Evolutionary conservation across 495 filamentous ascomycete species (phyloP), one percentile per base, ranked within the genome.

Genomic region (Aspergillus saccharolyticus): DNA sequence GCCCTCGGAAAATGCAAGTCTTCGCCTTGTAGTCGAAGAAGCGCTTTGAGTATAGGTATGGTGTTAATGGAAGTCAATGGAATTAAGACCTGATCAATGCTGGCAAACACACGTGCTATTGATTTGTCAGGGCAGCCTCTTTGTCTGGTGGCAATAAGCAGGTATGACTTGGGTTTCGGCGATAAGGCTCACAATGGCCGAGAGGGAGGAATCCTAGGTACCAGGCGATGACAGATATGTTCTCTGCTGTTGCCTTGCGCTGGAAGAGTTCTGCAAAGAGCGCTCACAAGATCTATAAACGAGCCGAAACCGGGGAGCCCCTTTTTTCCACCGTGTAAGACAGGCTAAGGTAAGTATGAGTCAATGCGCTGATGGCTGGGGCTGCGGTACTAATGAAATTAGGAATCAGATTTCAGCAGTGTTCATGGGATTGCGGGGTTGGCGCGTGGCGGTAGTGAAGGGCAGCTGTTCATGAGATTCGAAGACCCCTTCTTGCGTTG

Each of bases 111-210:
- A 67, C 60, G 69, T 66, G 66, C 63, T 63, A 55, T 58, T 72
- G 71, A 74, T 74, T 74, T 74, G 71, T 74, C 71, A 74, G 67
- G 63, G 61, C 54, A 45, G 48, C 65, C 65, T 66, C 67, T 71
- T 68, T 68, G 63, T 72, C 58, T 60, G 58, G 67, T 72, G 70
- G 70, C 70, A 63, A 70, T 62, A 67, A 66, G 53, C 61, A 64
- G 50, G 22, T 60, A 55, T 63, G 57, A 53, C 53, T 51, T 58
- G 44, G 42, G 42, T 54, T 52, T 61, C 60, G 58, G 62, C 50
- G 62, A 64, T 67, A 68, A 61, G 65, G 33, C 52, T 61, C 60
- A 61, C 56, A 58, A 57, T 60, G 44, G 24, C 47, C 50, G 52
- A 53, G 25, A 56, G 16, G 12, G 20, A 21, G 20, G 45, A 30